A percentile compares a stretch with the other conserved stretches of the same genome.
Evolutionary conservation across 1,284 basidiomycete genomes (phyloP).

Genomic region (Somion occarium): DNA sequence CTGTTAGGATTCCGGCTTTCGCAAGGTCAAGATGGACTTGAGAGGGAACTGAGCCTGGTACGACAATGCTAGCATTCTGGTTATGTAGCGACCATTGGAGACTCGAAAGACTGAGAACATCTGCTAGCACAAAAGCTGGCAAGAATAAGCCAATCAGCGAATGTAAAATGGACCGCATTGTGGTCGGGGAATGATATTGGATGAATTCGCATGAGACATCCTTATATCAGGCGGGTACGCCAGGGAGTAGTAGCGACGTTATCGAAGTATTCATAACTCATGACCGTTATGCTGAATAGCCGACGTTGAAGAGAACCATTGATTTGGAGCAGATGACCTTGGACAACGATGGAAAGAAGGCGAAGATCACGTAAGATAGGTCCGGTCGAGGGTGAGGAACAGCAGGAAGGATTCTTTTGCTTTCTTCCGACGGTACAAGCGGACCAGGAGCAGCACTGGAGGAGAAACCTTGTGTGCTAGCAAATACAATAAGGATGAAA

Average conservation of each 20-base stretch:
- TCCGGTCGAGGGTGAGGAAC: no score
- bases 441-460: background rate
- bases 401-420: no score
- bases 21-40: constrained; percentile 52
- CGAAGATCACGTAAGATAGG: background rate
- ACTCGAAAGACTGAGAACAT: constrained; percentile 39
- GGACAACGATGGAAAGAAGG: background rate
- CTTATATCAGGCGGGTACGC: background rate
- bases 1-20: constrained; percentile 48
- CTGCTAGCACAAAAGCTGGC: constrained; percentile 14
- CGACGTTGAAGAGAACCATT: background rate
- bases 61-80: constrained; percentile 46
- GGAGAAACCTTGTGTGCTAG: background rate
- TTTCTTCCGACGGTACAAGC: background rate
- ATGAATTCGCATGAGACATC: background rate
- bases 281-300: background rate
- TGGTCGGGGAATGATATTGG: background rate
- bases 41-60: constrained; percentile 50
- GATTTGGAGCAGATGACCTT: background rate
- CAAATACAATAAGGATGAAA: background rate
- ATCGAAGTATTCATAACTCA: background rate
- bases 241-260: no score
- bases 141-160: background rate
- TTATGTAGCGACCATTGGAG: constrained; percentile 51
- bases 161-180: background rate